These are phyloP conservation scores for Phytophthora tentaculata DNA, from an alignment of 352 stramenopile genomes.

Conservation along the genomic window DNA sequence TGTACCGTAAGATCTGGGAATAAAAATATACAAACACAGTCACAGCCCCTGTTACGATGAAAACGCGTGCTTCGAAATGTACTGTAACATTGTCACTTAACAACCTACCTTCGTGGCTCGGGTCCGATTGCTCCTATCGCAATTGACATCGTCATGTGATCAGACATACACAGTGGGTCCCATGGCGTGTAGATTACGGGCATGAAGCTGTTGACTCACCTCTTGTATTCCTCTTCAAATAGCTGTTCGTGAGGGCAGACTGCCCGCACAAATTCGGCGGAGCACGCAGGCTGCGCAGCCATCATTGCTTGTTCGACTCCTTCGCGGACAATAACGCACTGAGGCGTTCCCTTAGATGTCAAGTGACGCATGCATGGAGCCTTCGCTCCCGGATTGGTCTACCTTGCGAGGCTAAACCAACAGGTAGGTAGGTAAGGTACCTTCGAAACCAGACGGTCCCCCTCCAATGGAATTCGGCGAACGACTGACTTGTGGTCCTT, in stretches of 20 bases:
- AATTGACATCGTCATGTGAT: background rate
- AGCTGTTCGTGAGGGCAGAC: slow-evolving; percentile 47
- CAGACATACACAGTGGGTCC: too few relatives aligned
- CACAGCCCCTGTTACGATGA: background rate
- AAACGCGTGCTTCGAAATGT: too few relatives aligned
- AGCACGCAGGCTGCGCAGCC: slow-evolving; percentile 23
- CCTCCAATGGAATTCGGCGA: too few relatives aligned
- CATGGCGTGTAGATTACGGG: background rate
- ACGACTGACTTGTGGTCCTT: too few relatives aligned
- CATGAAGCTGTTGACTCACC: slow-evolving; percentile 28
- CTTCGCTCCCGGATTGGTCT: too few relatives aligned
- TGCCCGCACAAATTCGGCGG: slow-evolving; percentile 45
- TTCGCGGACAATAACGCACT: too few relatives aligned
- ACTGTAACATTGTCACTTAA: background rate
- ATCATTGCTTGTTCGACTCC: background rate
- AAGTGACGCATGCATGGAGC: too few relatives aligned
- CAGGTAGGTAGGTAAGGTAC: too few relatives aligned
- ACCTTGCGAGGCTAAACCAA: too few relatives aligned
- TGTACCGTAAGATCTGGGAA: background rate
- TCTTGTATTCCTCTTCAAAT: slow-evolving; percentile 66
- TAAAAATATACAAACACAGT: background rate
- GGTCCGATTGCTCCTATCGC: slow-evolving; percentile 46
- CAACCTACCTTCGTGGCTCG: slow-evolving; percentile 43
- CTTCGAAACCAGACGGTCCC: too few relatives aligned
- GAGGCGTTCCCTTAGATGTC: too few relatives aligned